phyloP scores from a whole-genome alignment of 2,329 filamentous ascomycete species.

The Chaetomium globosum region DNA sequence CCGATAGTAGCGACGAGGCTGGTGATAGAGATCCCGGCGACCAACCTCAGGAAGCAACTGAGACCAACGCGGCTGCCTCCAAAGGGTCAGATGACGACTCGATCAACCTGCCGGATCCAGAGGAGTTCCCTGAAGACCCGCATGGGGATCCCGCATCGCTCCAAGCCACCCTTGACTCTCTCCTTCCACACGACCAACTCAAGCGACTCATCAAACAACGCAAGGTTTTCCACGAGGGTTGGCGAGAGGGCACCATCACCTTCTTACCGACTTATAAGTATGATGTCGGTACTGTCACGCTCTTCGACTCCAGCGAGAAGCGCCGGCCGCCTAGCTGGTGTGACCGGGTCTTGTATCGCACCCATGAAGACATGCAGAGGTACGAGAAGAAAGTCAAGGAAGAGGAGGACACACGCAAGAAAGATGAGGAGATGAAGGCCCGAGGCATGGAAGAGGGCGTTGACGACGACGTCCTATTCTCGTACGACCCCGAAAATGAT shows the following conservation, averaged over 20 bases:
- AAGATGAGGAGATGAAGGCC: slow-evolving; percentile 82
- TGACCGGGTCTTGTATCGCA: slow-evolving; percentile 87
- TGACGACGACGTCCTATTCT: slow-evolving; percentile 84
- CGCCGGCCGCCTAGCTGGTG: slow-evolving; percentile 93
- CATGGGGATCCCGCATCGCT: slow-evolving; percentile 81
- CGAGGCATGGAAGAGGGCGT: slow-evolving; percentile 72
- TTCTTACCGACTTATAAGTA: slow-evolving; percentile 98
- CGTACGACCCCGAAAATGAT: slow-evolving; percentile 84
- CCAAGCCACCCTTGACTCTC: slow-evolving; percentile 82
- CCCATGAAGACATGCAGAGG: slow-evolving; percentile 67
- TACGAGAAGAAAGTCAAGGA: slow-evolving; percentile 67
- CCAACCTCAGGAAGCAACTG: slow-evolving; percentile 35
- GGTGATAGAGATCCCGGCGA: slow-evolving; percentile 41
- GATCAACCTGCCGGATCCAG: slow-evolving; percentile 59
- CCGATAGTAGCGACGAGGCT: slow-evolving; percentile 52
- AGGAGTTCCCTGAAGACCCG: slow-evolving; percentile 68
- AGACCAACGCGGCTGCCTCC: slow-evolving; percentile 9
- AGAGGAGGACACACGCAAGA: slow-evolving; percentile 66
- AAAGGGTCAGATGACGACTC: slow-evolving; percentile 47
- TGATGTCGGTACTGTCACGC: slow-evolving; percentile 86
- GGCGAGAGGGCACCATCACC: slow-evolving; percentile 82
- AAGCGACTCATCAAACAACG: slow-evolving; percentile 69
- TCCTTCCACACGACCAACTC: slow-evolving; percentile 89
- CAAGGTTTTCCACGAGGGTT: slow-evolving; percentile 88
- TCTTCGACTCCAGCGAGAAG: slow-evolving; percentile 96